Evolutionary conservation across 768 basidiomycete species (phyloP), one percentile per base, ranked within the genome.

Genomic region (Leccinum barrowsii): DNA sequence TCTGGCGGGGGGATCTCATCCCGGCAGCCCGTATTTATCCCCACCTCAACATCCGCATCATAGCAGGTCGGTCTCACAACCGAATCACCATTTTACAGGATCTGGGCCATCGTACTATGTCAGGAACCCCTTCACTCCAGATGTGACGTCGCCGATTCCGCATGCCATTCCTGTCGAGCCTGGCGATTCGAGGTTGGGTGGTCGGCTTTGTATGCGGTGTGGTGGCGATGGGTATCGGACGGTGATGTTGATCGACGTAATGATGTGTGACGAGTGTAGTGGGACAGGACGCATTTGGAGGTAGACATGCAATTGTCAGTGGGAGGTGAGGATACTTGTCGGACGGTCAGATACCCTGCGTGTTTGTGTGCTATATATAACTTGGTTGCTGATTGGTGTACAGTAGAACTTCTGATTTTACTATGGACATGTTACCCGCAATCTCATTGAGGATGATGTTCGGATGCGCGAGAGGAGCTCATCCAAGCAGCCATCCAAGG

Each of bases 181-280:
- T 0, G 90, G 90, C 2, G 90, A 92, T 69, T 77, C 85, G 21
- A 71, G 89, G 50, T 72, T 92, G 8, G 90, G 90, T 3, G 90
- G 91, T 0, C 63, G 72, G 47, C 54, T 80, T 62, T 92, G 91
- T 69, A 82, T 79, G 82, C 74, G 78, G 22, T 92, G 90, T 66
- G 73, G 76, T 34, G 91, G 91, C 2, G 67, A 72, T 21, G 90
- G 90, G 89, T 4, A 72, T 63, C 67, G 80, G 34, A 75, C 76
- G 24, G 74, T 85, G 53, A 70, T 89, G 48, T 60, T 89, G 4
- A 77, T 89, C 50, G 84, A 87, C 57, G 67, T 74, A 60, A 67
- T 73, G 51, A 73, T 69, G 37, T 92, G 90, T 70, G 70, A 70
- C 2, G 72, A 75, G 5, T 92, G 91, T 74, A 73, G 75, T 11